A percentile compares a stretch with the other conserved stretches of the same genome.
Evolutionary conservation across 2,329 filamentous ascomycete genomes (phyloP).

Genomic region (Ophiostoma ulmi): DNA sequence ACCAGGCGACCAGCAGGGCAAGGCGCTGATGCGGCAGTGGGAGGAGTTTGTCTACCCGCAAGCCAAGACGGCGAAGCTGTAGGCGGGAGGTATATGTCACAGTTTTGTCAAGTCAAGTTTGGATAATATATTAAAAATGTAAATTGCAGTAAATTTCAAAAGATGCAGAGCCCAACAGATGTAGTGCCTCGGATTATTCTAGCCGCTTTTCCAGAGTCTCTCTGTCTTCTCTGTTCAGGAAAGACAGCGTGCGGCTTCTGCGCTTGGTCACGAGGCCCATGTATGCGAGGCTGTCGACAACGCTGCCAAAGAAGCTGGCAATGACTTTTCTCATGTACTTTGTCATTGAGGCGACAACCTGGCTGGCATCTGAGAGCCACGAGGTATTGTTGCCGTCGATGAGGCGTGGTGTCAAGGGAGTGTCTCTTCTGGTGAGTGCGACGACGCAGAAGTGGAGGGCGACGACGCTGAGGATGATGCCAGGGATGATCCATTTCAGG

Average conservation of each 20-base stretch:
- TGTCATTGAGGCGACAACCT: not conserved
- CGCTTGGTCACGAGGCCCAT: not conserved
- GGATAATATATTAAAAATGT: not conserved
- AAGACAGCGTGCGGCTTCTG: not conserved
- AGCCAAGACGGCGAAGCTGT: constrained; percentile 19
- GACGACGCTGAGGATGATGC: constrained; percentile 5
- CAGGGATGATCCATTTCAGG: constrained; percentile 10
- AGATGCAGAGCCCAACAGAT: not conserved
- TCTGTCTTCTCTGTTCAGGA: constrained; percentile 1
- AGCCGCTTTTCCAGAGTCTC: constrained; percentile 3
- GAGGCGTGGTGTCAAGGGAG: not conserved
- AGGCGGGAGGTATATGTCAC: not conserved
- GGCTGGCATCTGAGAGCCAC: not conserved
- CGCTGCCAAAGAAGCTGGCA: not conserved
- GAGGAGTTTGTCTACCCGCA: constrained; percentile 40
- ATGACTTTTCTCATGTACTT: not conserved
- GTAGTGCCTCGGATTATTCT: not conserved
- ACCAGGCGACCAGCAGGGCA: constrained; percentile 37
- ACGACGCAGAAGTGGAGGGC: not conserved
- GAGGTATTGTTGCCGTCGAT: not conserved
- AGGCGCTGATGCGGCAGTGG: constrained; percentile 35
- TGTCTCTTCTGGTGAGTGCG: not conserved
- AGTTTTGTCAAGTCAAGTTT: not conserved
- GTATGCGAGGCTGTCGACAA: constrained; percentile 4
- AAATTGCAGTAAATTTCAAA: not conserved